Evolutionary conservation across 129 eudicot species (phyloP).

Genomic region (Lactuca saligna): DNA sequence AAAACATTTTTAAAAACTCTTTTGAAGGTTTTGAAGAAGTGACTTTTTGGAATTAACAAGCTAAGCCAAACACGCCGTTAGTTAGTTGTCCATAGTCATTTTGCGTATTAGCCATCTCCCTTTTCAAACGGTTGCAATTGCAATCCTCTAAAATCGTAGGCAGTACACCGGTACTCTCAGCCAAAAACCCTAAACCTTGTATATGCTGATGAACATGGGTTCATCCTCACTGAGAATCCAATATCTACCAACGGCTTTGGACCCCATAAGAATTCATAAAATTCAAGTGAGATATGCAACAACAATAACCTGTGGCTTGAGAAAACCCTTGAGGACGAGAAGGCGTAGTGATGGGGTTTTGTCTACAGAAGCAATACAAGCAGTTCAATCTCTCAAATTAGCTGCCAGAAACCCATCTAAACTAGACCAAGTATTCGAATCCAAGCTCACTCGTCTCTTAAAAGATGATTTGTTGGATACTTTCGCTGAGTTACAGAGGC

Average conservation of each 20-base stretch:
- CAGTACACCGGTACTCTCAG: neutral
- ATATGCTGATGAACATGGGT: slow-evolving; percentile 3
- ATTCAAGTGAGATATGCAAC: slow-evolving; percentile 6
- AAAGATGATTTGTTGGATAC: slow-evolving; percentile 73
- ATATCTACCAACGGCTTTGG: neutral
- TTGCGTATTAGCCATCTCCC: no score
- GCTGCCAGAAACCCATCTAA: slow-evolving; percentile 64
- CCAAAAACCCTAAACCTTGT: slow-evolving; percentile 14
- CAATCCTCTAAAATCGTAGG: no score
- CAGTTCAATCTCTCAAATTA: slow-evolving; percentile 71
- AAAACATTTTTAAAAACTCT: no score
- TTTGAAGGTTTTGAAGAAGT: no score
- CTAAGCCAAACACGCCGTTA: no score
- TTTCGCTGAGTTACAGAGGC: slow-evolving; percentile 63
- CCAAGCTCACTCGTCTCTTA: slow-evolving; percentile 54
- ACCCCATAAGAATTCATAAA: neutral
- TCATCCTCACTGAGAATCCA: slow-evolving; percentile 16
- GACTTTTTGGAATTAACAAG: no score
- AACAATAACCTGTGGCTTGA: slow-evolving; percentile 48
- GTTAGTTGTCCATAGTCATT: no score
- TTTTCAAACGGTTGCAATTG: no score
- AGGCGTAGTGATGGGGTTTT: slow-evolving; percentile 45
- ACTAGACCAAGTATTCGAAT: slow-evolving; percentile 52
- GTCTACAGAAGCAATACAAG: slow-evolving; percentile 82
- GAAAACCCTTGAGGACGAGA: slow-evolving; percentile 52